Evolutionary conservation across 208 protist genomes (phyloP), one percentile per base, ranked within the genome.

Genomic region (Novymonas esmeraldas): DNA sequence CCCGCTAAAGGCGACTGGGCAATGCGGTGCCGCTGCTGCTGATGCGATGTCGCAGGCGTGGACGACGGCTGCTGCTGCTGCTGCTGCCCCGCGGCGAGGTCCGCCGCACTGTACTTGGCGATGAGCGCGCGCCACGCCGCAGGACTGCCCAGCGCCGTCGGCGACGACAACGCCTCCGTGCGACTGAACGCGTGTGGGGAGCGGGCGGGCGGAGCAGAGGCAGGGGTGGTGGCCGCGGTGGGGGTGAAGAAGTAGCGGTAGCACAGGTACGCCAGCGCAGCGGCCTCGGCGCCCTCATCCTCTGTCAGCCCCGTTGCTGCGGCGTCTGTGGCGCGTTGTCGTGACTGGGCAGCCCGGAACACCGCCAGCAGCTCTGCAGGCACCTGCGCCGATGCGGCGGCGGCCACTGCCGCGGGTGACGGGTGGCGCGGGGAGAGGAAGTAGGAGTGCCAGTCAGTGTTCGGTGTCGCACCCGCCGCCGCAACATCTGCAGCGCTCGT

Each of bases 91-190:
- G 39, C 39, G 31, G 59, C 41, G 16, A 3, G n/a, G 3, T 54
- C 54, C 1, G 42, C 31, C 11, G 60, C 55, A 7, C 28, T 59
- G 11, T 39, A 31, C 48, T 60, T 50, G n/a, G 60, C 39, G 41
- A 70, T 76, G 20, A 65, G 39, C 26, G 57, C 48, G 6, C 70
- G 70, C 61, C 70, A 76, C 62, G 70, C 70, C 22, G 36, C 46
- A 6, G 62, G 70, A 11, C 39, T 44, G 56, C 41, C 54, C 22
- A 64, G 46, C 39, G 61, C 58, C 20, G 41, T 52, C 7, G 62
- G 44, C 14, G 58, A 64, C 41, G 44, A 6, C 16, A 16, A 52
- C 28, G 52, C 31, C 11, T 58, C 52, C 9, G 52, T 29, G 39
- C 45, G 18, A 22, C 26, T 31, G 41, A 3, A 28, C 14, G 48